Percentiles rank a stretch among this genome's conserved stretches.
Conservation (phyloP, 2,329 filamentous ascomycete species). For the Stagonosporopsis rhizophila region DNA sequence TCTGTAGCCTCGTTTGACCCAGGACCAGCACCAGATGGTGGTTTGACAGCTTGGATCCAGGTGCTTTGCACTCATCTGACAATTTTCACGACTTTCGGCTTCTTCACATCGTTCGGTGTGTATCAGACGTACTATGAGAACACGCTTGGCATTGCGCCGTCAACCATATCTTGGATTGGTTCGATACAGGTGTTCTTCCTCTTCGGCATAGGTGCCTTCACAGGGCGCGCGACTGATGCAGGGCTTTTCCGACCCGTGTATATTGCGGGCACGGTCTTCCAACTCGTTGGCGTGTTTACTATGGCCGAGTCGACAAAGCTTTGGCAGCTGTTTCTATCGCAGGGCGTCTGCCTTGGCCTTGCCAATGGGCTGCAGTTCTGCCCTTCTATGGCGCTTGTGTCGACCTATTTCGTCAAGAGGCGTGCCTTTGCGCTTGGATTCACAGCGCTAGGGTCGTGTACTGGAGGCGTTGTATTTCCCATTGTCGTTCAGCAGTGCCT, state of each 20-base stretch:
- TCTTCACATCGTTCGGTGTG: slow-evolving; percentile 62
- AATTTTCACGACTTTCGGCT: slow-evolving; percentile 65
- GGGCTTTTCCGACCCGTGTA: slow-evolving; percentile 40
- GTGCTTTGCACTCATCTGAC: slow-evolving; percentile 58
- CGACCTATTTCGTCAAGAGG: slow-evolving; percentile 46
- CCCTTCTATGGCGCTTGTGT: slow-evolving; percentile 63
- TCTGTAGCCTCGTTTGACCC: slow-evolving; percentile 36
- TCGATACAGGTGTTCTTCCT: slow-evolving; percentile 44
- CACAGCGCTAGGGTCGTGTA: slow-evolving; percentile 37
- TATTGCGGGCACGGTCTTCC: slow-evolving; percentile 39
- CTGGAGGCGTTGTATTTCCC: slow-evolving; percentile 43
- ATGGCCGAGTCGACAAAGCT: slow-evolving; percentile 37
- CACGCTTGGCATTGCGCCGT: slow-evolving; percentile 46
- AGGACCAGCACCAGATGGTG: slow-evolving; percentile 54
- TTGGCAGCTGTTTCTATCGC: slow-evolving; percentile 50
- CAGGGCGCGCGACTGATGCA: slow-evolving; percentile 41
- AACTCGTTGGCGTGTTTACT: slow-evolving; percentile 45
- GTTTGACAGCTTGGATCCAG: slow-evolving; percentile 63
- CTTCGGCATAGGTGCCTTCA: slow-evolving; percentile 40
- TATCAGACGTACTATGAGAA: slow-evolving; percentile 62
- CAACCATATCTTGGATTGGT: slow-evolving; percentile 45
- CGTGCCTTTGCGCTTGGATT: slow-evolving; percentile 42
- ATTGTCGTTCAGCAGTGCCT: slow-evolving; percentile 43
- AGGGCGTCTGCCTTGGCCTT: slow-evolving; percentile 65
- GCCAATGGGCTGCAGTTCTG: slow-evolving; percentile 59